phyloP scores from a whole-genome alignment of 108 stramenopile species.

The Cyclostephanos invisitatus region DNA sequence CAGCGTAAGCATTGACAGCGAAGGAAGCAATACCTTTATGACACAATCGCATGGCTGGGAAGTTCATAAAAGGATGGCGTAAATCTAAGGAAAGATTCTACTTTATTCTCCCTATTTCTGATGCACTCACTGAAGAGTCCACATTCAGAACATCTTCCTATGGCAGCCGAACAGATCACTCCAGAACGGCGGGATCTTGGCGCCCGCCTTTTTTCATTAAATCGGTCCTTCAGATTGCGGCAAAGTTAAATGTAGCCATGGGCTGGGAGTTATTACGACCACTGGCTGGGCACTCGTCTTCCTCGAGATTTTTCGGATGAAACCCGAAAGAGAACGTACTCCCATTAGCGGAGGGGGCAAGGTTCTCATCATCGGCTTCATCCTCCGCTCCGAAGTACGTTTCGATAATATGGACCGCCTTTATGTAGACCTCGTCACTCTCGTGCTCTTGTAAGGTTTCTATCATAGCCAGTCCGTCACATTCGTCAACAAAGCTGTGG shows the following conservation, averaged over 20 bases:
- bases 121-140: not conserved
- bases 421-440: slow-evolving; percentile 75
- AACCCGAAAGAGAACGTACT: slow-evolving; percentile 61
- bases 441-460: slow-evolving; percentile 86
- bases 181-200: not conserved
- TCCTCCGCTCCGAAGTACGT: slow-evolving; percentile 76
- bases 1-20: no score
- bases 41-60: not conserved
- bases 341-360: slow-evolving; percentile 57
- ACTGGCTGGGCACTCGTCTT: slow-evolving; percentile 26
- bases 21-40: no score
- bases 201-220: not conserved
- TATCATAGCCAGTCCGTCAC: slow-evolving; percentile 75
- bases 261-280: slow-evolving; percentile 10
- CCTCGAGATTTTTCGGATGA: slow-evolving; percentile 16
- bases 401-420: slow-evolving; percentile 77
- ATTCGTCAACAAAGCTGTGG: slow-evolving; percentile 61
- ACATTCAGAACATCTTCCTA: not conserved
- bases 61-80: not conserved
- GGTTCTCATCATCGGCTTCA: slow-evolving; percentile 72
- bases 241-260: slow-evolving; percentile 30
- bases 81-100: not conserved
- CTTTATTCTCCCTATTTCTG: not conserved
- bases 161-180: not conserved
- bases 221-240: slow-evolving; percentile 3